Base-by-base conservation (phyloP, 2,329 filamentous ascomycete species). In the Colletotrichum sp. region DNA sequence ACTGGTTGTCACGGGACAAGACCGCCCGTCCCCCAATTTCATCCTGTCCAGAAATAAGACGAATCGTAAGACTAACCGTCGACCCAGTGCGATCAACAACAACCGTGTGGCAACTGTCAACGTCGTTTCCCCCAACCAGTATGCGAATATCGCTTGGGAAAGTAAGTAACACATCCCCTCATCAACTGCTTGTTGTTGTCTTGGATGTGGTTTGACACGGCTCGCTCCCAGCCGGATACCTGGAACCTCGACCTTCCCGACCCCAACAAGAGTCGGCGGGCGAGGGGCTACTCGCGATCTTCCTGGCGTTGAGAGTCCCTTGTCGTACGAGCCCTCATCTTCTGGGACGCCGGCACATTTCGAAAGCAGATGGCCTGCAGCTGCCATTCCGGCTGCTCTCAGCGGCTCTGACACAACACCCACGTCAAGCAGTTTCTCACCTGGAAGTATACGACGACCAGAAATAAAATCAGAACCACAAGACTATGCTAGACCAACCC, bases 81-180 rank as follows among this genome's bases (percentile, higher is more conserved):
- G 22, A 48, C 44, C 28, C 76, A 91, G 89, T 91, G 89, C 80
- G 89, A 90, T 78, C 88, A 90, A 78, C 86, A 87, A 30, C 88
- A 89, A 34, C 89, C 89, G 16, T 91, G 89, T 81, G 86, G 86
- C 59, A 90, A 91, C 79, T 91, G 89, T 77, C 82, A 85, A 28
- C 86, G 89, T 48, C 85, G 89, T 34, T 91, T 89, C 76, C 89
- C 89, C 1, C 88, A 86, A 68, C 89, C 89, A 1, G 79, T 83
- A 8, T 91, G 89, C 80, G 85, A 89, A 77, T 91, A 91, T 77
- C 84, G 79, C 18, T 73, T 76, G 16, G 76, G 68, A 36, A 81
- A 78, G 82, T 83, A 71, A 77, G 78, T 78, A 8, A 24, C 10
- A 15, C 24, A 22, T 55, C 34, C n/a, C 24, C 16, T 32, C 24